Evolutionary conservation across 371 early-diverging fungal genomes (phyloP), one percentile per base, ranked within the genome.

Genomic region (Mucor velutinosus): DNA sequence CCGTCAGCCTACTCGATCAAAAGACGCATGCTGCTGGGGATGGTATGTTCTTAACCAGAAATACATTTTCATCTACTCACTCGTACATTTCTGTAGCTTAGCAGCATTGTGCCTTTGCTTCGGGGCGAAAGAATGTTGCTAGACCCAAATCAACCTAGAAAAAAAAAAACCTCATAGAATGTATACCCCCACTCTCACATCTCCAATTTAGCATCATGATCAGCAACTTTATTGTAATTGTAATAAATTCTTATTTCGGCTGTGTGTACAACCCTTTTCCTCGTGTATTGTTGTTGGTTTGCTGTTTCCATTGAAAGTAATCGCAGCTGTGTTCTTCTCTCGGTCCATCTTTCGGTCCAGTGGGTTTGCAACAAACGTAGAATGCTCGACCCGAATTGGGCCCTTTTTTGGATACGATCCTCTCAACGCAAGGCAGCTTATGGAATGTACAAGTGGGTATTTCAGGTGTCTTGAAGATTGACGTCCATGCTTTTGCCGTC

Each of bases 351-450:
- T 79, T 74, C 0, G 81, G 85, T 0, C 86, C 86, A 0, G 83
- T 72, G 10, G 86, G 86, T 65, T 81, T 70, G 8, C 89, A 84
- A 63, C 94, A 94, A 7, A 89, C 70, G 68, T 85, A 94, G 70
- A 94, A 94, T 21, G 69, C 65, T 6, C 91, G 79, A 1, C 93
- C 93, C 29, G 90, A 82, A 73, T 92, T 94, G 1, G 87, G 86
- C 0, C 93, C 92, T 30, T 86, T 79, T 69, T 93, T 93, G 67
- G 85, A 87, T 21, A 91, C 92, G 0, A 74, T 84, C 47, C 74
- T 80, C 67, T 89, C 87, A 60, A 86, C 84, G n/a, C 89, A 87
- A 7, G 85, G 81, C 64, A 83, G 86, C n/a, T 82, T 77, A 72
- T 94, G 94, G 35, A 83, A 77, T 32, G 66, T 72, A 72, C 94